These are phyloP conservation scores for Tylopilus rubrobrunneus DNA, from an alignment of 768 basidiomycete genomes.

Conservation along the genomic window DNA sequence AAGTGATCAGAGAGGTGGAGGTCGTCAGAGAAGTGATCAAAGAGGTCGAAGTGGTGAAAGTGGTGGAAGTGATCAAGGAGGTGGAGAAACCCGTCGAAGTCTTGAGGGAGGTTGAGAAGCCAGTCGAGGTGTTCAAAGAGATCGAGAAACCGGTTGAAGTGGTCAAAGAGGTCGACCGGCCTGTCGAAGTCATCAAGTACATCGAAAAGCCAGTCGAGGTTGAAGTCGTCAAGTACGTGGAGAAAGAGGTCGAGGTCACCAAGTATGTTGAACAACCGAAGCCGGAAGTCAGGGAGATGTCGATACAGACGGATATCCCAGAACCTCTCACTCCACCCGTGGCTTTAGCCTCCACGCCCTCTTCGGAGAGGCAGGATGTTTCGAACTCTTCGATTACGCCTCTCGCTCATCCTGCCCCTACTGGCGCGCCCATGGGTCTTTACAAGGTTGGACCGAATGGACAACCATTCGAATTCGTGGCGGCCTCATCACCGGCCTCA, in stretches of 20 bases:
- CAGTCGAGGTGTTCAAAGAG: slow-evolving; percentile 24
- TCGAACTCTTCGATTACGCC: slow-evolving; percentile 32
- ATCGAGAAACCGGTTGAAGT: slow-evolving; percentile 20
- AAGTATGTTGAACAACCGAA: slow-evolving; percentile 41
- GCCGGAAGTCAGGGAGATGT: slow-evolving; percentile 68
- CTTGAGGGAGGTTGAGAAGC: slow-evolving; percentile 20
- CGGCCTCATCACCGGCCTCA: slow-evolving; percentile 39
- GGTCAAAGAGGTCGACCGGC: slow-evolving; percentile 26
- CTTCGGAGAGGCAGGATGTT: slow-evolving; percentile 21
- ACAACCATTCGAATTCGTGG: slow-evolving; percentile 64
- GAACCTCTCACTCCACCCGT: slow-evolving; percentile 31
- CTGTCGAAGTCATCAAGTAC: slow-evolving; percentile 35
- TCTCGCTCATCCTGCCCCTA: slow-evolving; percentile 31
- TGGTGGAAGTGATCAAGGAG: slow-evolving; percentile 27
- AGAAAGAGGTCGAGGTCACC: slow-evolving; percentile 23
- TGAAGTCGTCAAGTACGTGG: slow-evolving; percentile 28
- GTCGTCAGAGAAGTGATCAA: slow-evolving; percentile 27
- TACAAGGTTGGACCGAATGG: slow-evolving; percentile 53
- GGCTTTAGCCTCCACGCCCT: slow-evolving; percentile 25
- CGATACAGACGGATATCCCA: slow-evolving; percentile 71
- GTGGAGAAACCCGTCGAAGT: slow-evolving; percentile 17
- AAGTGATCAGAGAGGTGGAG: slow-evolving; percentile 28
- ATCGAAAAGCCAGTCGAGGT: slow-evolving; percentile 23
- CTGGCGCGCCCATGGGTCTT: slow-evolving; percentile 36
- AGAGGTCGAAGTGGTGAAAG: slow-evolving; percentile 35